Conservation (phyloP, 2,329 filamentous ascomycete species). For the Passalora sequoiae region DNA sequence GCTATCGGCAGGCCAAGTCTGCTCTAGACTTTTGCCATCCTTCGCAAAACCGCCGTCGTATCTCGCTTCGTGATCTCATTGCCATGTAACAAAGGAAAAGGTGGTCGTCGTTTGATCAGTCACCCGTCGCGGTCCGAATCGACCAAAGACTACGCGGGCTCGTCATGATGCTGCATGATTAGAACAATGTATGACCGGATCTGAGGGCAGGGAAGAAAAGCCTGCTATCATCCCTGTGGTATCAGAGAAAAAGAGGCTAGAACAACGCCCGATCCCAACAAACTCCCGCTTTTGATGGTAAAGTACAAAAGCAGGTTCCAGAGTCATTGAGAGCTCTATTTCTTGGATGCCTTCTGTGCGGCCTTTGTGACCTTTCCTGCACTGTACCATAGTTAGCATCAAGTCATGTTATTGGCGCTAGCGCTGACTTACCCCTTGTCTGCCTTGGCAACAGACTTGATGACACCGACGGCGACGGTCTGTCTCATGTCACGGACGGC, state of each 20-base stretch:
- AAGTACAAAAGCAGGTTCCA: slow-evolving; percentile 10
- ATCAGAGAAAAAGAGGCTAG: slow-evolving; percentile 13
- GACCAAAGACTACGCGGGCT: slow-evolving; percentile 19
- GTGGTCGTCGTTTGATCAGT: slow-evolving; percentile 13
- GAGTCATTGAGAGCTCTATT: slow-evolving; percentile 29
- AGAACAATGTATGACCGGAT: slow-evolving; percentile 19
- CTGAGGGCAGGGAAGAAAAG: slow-evolving; percentile 19
- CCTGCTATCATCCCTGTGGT: slow-evolving; percentile 9
- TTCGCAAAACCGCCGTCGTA: slow-evolving; percentile 25
- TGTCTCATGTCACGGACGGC: slow-evolving; percentile 95
- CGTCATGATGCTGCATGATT: slow-evolving; percentile 12
- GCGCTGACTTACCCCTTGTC: slow-evolving; percentile 38
- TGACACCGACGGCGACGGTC: slow-evolving; percentile 63
- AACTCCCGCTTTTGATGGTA: slow-evolving; percentile 22
- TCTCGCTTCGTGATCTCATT: slow-evolving; percentile 33
- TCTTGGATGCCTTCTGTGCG: slow-evolving; percentile 37
- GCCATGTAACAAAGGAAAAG: slow-evolving; percentile 30
- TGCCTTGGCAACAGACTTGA: slow-evolving; percentile 38
- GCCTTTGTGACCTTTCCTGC: slow-evolving; percentile 51
- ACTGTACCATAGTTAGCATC: too few species aligned
- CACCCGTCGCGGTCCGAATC: slow-evolving; percentile 12
- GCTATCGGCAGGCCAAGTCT: slow-evolving; percentile 28
- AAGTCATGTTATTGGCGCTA: background rate
- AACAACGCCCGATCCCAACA: slow-evolving; percentile 19
- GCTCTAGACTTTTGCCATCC: slow-evolving; percentile 21